A percentile compares a stretch with the other conserved stretches of the same genome.
Conservation (phyloP, 2,329 filamentous ascomycete genomes). For the Ophiostoma populinum region DNA sequence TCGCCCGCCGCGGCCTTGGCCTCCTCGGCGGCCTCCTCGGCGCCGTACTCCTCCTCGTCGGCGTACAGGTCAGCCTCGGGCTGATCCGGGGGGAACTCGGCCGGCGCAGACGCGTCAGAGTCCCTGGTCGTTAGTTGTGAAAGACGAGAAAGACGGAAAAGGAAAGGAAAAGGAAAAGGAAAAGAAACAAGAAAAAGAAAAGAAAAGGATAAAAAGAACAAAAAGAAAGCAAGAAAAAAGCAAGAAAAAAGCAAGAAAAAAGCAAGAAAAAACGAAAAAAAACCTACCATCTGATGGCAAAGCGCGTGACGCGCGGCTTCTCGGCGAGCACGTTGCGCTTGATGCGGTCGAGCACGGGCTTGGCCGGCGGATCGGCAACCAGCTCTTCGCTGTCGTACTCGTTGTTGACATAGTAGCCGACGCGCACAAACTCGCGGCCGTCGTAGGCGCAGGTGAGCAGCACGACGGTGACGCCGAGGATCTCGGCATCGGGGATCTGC, state of each 20-base stretch:
- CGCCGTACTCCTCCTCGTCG: conserved; percentile 81
- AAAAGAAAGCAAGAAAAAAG: too few species aligned
- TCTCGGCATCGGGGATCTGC: conserved; percentile 85
- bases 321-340: conserved; percentile 84
- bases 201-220: not conserved
- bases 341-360: conserved; percentile 85
- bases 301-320: conserved; percentile 92
- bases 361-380: conserved; percentile 72
- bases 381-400: conserved; percentile 92
- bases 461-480: conserved; percentile 92
- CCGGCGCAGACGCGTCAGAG: conserved; percentile 87
- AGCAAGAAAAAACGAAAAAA: too few species aligned
- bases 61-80: conserved; percentile 78
- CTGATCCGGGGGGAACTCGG: conserved; percentile 94
- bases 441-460: conserved; percentile 95
- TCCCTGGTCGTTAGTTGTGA: conserved; percentile 43
- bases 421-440: conserved; percentile 87
- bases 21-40: conserved; percentile 59
- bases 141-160: not conserved
- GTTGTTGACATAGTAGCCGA: conserved; percentile 99
- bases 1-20: conserved; percentile 21
- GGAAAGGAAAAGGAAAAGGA: not conserved
- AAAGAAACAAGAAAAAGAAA: too few species aligned
- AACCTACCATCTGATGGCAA: conserved; percentile 92
- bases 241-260: too few species aligned